phyloP scores from a whole-genome alignment of 441 rosid species.

The Brassica hybrid region DNA sequence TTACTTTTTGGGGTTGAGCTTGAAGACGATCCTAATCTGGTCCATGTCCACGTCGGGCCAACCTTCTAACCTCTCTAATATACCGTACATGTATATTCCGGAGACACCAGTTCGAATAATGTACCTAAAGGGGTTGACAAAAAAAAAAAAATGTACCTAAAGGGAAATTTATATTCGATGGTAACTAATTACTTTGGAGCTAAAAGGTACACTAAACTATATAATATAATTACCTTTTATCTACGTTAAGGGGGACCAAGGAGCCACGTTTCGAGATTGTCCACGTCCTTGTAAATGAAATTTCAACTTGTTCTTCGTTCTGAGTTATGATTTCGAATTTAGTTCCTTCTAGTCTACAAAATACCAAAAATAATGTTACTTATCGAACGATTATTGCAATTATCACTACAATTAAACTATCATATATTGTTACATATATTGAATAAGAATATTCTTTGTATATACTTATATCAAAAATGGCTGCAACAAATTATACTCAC shows the following conservation, averaged over 20 bases:
- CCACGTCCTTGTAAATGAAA: conserved; percentile 74
- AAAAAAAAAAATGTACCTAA: conserved; percentile 48
- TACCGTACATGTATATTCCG: conserved; percentile 67
- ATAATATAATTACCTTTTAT: conserved; percentile 89
- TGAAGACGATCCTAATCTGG: conserved; percentile 81
- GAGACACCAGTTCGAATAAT: conserved; percentile 63
- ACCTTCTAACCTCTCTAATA: conserved; percentile 65
- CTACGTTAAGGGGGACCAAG: conserved; percentile 66
- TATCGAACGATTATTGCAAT: not conserved
- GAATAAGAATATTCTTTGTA: not conserved
- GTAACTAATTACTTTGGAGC: not conserved
- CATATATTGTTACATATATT: not conserved
- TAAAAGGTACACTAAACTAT: not conserved
- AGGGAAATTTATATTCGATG: not conserved
- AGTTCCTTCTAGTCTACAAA: conserved; percentile 58
- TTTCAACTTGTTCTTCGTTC: conserved; percentile 63
- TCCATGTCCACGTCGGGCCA: conserved; percentile 86
- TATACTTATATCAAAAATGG: conserved; percentile 4
- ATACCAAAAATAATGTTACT: not conserved
- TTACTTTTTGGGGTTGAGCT: conserved; percentile 58
- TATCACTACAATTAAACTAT: not conserved
- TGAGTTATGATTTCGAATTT: conserved; percentile 52
- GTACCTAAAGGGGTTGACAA: not conserved
- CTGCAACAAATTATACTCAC: conserved; percentile 25
- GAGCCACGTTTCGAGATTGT: conserved; percentile 32